Evolutionary conservation across 2,329 filamentous ascomycete genomes (phyloP), one percentile per base, ranked within the genome.

Genomic region (Arthrobotrys iridis): DNA sequence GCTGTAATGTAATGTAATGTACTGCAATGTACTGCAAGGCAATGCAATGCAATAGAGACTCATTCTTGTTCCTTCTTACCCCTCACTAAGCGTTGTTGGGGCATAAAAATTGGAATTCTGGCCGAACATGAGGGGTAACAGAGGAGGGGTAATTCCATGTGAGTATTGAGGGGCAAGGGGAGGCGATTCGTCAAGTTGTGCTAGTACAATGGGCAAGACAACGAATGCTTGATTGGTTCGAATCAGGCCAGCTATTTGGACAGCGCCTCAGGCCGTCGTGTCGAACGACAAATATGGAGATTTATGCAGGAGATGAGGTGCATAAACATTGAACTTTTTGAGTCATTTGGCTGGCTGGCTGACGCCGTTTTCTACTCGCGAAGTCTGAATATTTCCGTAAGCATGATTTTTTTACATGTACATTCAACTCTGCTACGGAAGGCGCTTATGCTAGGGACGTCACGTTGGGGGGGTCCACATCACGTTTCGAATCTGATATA

Each of bases 11-110:
- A 50, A 65, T 73, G 60, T 40, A 43, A 59, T 59, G 43, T n/a
- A 46, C n/a, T 4, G 4, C 4, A 10, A 46, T 46, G 50, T 37
- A 35, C 35, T 37, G 59, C 43, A 50, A 63, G 20, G 46, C 59
- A 37, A 45, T 65, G 52, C 68, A 66, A 35, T 66, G 59, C 59
- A 63, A 50, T 24, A 46, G 30, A 45, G 68, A 73, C 68, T 73
- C 68, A 73, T 73, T n/a, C 30, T 35, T 55, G 28, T 13, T 3
- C 15, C 46, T 28, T 33, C 11, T 43, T 45, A 55, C 65, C 55
- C 65, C 65, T 70, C 65, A 45, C 20, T 40, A 18, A 4, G 4
- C 41, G 40, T 13, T 37, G n/a, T n/a, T 35, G 2, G 13, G 15
- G 1, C n/a, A n/a, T n/a, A n/a, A n/a, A 5, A 66, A 33, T 18